Base-by-base conservation (phyloP, 225 moss, liverwort and hornwort species). In the Pleurozium schreberi region DNA sequence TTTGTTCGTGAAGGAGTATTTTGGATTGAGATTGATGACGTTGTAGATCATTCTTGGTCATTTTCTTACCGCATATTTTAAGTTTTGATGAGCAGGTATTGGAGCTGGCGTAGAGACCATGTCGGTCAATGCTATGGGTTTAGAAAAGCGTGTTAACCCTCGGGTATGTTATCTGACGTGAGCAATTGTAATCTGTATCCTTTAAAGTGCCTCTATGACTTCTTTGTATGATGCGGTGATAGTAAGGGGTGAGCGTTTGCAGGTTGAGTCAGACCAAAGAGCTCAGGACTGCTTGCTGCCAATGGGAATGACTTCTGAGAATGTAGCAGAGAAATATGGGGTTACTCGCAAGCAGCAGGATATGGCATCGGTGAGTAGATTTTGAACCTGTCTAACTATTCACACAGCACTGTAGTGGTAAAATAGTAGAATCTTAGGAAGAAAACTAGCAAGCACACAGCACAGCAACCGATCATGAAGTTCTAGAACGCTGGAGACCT, bases 231-330 rank as follows among this genome's bases (percentile, higher is more conserved):
- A 79, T 79, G 57, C 34, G 20, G 18, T 76, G n/a, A 67, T 86
- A 28, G 27, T 80, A 61, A 76, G 67, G 18, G n/a, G 16, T 90
- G 77, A 68, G 30, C 18, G 36, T 88, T 87, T 85, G 81, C 89
- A 90, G 91, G 77, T 91, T 57, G 90, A 89, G 50, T 75, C 53
- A 28, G 84, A 91, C 59, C 93, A 95, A 90, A 93, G 94, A 91
- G 97, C 96, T 53, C 93, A 95, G 71, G 96, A 97, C 73, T 97
- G 97, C 86, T 70, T 98, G 91, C 91, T 98, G 33, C 98, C 96
- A 18, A 97, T 97, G 98, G 98, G 98, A 77, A 89, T 97, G 11
- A 98, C 98, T 30, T 98, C 96, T 34, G 98, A 98, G 90, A 98
- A 98, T 88, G 96, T 98, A 31, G 97, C 98, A 53, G 85, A 93